Evolutionary conservation across 257 asterid species (phyloP).

Genomic region (Solanum commersonii): DNA sequence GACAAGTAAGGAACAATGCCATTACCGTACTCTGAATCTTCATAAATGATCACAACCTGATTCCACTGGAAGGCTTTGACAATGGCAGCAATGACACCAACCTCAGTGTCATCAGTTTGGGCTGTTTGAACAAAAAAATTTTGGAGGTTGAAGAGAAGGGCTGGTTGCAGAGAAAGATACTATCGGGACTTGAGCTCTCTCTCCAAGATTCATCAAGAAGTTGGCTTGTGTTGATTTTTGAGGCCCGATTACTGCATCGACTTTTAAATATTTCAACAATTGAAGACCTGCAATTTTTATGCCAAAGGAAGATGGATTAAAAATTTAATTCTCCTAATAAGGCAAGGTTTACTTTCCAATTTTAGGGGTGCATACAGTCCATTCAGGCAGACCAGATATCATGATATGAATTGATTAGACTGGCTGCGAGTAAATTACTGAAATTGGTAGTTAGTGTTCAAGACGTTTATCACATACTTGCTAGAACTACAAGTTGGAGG

Average conservation of each 20-base stretch:
- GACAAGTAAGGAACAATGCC: not conserved
- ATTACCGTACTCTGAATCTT: not conserved
- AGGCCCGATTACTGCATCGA: slow-evolving; percentile 8
- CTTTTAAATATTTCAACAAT: not conserved
- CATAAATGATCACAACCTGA: not conserved
- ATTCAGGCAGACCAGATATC: not conserved
- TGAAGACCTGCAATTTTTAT: slow-evolving; percentile 5
- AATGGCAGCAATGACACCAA: not conserved
- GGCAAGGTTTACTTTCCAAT: not conserved
- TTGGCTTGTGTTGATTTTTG: not conserved
- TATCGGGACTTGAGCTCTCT: not conserved
- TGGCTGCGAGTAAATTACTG: not conserved
- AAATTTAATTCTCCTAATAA: not conserved
- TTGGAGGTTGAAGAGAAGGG: not conserved
- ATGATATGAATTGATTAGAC: not conserved
- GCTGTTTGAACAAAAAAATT: not conserved
- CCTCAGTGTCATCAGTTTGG: not conserved
- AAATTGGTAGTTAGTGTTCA: not conserved
- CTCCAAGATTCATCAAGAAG: not conserved
- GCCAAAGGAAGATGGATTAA: not conserved
- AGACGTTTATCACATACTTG: not conserved
- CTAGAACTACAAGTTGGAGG: not conserved
- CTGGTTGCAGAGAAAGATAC: not conserved
- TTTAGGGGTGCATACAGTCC: not conserved
- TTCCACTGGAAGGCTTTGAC: not conserved